Conservation (phyloP, 495 filamentous ascomycete species). For the Hamigera avellanea region DNA sequence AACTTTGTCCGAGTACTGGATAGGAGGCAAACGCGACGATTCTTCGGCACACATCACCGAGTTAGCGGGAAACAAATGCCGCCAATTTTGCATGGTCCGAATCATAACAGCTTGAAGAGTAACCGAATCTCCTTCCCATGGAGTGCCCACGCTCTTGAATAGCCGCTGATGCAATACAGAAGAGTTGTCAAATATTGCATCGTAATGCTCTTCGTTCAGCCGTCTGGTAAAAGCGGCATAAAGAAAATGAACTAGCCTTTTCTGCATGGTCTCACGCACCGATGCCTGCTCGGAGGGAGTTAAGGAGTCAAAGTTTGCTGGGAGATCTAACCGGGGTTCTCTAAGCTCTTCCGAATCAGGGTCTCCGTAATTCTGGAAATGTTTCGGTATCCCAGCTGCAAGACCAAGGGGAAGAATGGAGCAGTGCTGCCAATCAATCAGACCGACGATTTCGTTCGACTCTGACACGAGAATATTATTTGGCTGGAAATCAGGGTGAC, state of each 20-base stretch:
- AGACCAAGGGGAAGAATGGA: constrained; percentile 18
- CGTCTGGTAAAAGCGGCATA: constrained; percentile 12
- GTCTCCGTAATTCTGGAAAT: constrained; percentile 20
- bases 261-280: constrained; percentile 6
- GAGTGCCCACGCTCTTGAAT: constrained; percentile 9
- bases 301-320: constrained; percentile 9
- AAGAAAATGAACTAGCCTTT: constrained; percentile 13
- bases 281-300: constrained; percentile 5
- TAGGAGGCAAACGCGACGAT: constrained; percentile 3
- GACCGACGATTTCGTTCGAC: constrained; percentile 11
- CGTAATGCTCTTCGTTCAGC: constrained; percentile 14
- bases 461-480: constrained; percentile 23
- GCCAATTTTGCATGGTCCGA: constrained; percentile 9
- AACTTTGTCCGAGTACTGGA: constrained; percentile 7
- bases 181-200: constrained; percentile 13
- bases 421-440: constrained; percentile 24
- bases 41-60: neutral
- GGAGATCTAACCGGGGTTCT: constrained; percentile 8
- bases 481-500: constrained; percentile 21
- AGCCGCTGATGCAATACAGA: constrained; percentile 11
- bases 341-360: constrained; percentile 9
- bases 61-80: neutral
- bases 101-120: constrained; percentile 14
- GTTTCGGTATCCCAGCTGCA: constrained; percentile 17
- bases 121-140: constrained; percentile 20